Evolutionary conservation across 352 stramenopile species (phyloP), one percentile per base, ranked within the genome.

Genomic region (Phytophthora brassicae): DNA sequence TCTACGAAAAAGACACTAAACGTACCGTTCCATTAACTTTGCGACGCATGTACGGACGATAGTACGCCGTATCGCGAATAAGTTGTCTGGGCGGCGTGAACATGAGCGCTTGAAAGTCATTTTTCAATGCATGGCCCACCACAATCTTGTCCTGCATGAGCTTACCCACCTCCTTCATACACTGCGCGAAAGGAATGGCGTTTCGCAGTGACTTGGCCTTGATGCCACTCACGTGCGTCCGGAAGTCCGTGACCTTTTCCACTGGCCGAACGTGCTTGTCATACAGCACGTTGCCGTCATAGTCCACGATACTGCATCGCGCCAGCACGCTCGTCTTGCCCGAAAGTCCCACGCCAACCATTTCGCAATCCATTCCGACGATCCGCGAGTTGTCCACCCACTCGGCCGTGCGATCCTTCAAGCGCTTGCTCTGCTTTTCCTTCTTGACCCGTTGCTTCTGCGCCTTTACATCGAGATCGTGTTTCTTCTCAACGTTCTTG

Each of bases 301-400:
- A 95, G 67, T 93, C 81, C 29, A 95, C 84, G 44, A 95, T 90
- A 77, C 84, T 94, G 72, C 86, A 95, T n/a, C 86, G 81, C 20
- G 86, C 86, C 19, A 95, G 60, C 31, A 90, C 86, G 41, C 85
- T 94, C 22, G 79, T 85, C 56, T 87, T 89, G 23, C 86, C 86
- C 2, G 78, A 86, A 14, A 88, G 59, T 0, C 86, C 86, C 3
- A 95, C 86, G 29, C 86, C 86, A 7, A 95, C 86, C 86, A 95
- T 95, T 66, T 95, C 86, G 63, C 86, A 95, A 82, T 95, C 86
- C 83, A 95, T 94, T n/a, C 68, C 86, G 19, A 94, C 64, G 55
- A 95, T 91, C 7, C 58, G 50, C 26, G 62, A 65, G 60, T 90
- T 89, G 71, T 93, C 82, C 60, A 95, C 88, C 86, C 84, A 92